Conservation (phyloP, 2,329 filamentous ascomycete genomes). For the Exophiala sp. region DNA sequence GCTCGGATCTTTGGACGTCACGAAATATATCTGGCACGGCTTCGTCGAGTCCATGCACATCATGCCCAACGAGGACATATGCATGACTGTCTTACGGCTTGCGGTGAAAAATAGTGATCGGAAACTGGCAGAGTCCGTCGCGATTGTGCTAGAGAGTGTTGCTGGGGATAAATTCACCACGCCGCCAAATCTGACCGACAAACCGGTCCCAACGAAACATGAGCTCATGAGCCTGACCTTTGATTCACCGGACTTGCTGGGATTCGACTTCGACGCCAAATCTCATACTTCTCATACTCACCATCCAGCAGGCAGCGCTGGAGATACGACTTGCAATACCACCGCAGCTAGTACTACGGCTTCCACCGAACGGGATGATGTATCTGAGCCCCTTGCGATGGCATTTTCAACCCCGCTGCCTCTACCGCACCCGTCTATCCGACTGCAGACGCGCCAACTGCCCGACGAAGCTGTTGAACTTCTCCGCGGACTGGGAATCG, state of each 20-base stretch:
- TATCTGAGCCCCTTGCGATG: background rate
- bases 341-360: no score
- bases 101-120: slow-evolving; percentile 12
- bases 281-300: no score
- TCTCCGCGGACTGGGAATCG: background rate
- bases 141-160: slow-evolving; percentile 15
- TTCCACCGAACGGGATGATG: background rate
- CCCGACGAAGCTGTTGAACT: slow-evolving; percentile 6
- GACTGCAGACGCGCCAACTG: slow-evolving; percentile 3
- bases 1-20: slow-evolving; percentile 57
- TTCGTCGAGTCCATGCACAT: slow-evolving; percentile 56
- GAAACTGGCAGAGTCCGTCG: slow-evolving; percentile 16
- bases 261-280: background rate
- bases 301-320: background rate
- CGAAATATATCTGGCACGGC: slow-evolving; percentile 64
- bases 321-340: no score
- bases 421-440: background rate
- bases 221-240: background rate
- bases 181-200: slow-evolving; percentile 3
- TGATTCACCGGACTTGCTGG: slow-evolving; percentile 9
- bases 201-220: background rate
- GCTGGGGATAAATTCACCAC: slow-evolving; percentile 5
- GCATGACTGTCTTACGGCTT: slow-evolving; percentile 14
- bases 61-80: slow-evolving; percentile 41
- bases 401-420: slow-evolving; percentile 8